Percentiles rank a stretch among this genome's conserved stretches.
Conservation (phyloP, 306 rosid genomes). For the Fragaria vesca region DNA sequence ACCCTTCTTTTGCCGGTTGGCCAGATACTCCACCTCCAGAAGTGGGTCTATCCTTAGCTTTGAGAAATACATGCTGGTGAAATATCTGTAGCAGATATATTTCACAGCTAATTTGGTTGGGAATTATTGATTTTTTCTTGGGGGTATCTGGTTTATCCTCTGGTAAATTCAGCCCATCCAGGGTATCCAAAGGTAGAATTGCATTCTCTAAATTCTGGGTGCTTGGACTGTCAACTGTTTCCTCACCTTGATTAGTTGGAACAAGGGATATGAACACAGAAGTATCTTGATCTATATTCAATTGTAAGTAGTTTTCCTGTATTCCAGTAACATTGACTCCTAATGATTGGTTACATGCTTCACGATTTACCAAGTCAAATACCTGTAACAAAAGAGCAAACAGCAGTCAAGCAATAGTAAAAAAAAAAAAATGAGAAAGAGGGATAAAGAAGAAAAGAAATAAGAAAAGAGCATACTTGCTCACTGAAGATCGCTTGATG, state of each 20-base stretch:
- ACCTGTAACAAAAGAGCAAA: constrained; percentile 51
- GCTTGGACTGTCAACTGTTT: constrained; percentile 39
- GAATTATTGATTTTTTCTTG: constrained; percentile 45
- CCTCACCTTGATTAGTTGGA: constrained; percentile 53
- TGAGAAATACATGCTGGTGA: constrained; percentile 71
- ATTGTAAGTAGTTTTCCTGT: constrained; percentile 74
- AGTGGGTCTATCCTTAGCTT: constrained; percentile 49
- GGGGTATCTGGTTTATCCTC: constrained; percentile 49
- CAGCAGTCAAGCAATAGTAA: constrained; percentile 19
- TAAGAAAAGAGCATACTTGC: constrained; percentile 43
- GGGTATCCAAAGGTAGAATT: constrained; percentile 66
- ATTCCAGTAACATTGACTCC: constrained; percentile 90
- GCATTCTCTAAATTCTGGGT: constrained; percentile 49
- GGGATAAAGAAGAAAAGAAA: constrained; percentile 3
- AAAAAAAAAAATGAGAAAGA: constrained; percentile 15
- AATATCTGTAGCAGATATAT: constrained; percentile 86
- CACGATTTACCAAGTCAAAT: constrained; percentile 86
- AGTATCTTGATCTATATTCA: constrained; percentile 73
- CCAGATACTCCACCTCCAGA: constrained; percentile 45
- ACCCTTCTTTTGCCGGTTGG: constrained; percentile 58
- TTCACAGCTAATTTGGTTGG: constrained; percentile 61
- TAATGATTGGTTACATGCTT: constrained; percentile 66
- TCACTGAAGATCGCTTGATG: constrained; percentile 78
- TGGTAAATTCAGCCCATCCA: constrained; percentile 56
- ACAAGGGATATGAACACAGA: constrained; percentile 73